phyloP scores from a whole-genome alignment of 257 asterid species.

The Solanum lycopersicoides region DNA sequence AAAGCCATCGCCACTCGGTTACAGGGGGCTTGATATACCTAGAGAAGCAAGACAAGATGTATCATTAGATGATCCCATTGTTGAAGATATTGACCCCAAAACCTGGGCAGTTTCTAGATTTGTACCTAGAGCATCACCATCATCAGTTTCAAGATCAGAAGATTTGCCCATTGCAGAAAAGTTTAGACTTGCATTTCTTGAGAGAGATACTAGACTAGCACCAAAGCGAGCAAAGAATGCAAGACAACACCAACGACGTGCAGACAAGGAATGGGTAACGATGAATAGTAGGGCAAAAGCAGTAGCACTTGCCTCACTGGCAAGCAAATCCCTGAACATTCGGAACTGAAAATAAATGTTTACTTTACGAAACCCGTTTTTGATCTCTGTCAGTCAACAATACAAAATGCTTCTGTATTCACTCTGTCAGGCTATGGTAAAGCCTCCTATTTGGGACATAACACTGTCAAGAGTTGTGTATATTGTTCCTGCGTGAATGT shows the following conservation, averaged over 20 bases:
- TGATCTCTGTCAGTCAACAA: background rate
- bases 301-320: constrained; percentile 67
- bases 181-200: constrained; percentile 80
- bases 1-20: constrained; percentile 54
- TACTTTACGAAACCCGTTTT: background rate
- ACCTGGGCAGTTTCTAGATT: constrained; percentile 65
- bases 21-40: constrained; percentile 59
- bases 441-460: background rate
- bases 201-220: constrained; percentile 84
- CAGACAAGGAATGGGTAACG: constrained; percentile 64
- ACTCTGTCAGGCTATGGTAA: background rate
- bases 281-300: constrained; percentile 64
- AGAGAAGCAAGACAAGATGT: constrained; percentile 46
- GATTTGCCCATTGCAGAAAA: constrained; percentile 83
- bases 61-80: constrained; percentile 52
- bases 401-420: background rate
- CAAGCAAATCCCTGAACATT: constrained; percentile 37
- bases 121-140: constrained; percentile 3
- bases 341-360: constrained; percentile 5
- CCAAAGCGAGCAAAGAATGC: constrained; percentile 96
- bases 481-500: background rate
- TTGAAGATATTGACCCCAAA: constrained; percentile 59
- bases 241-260: constrained; percentile 84
- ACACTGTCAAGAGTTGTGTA: background rate
- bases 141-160: constrained; percentile 15